Percentiles rank a stretch among this genome's conserved stretches.
These are phyloP conservation scores for Durotheca rogersii DNA, from an alignment of 495 filamentous ascomycete genomes.

Conservation along the genomic window DNA sequence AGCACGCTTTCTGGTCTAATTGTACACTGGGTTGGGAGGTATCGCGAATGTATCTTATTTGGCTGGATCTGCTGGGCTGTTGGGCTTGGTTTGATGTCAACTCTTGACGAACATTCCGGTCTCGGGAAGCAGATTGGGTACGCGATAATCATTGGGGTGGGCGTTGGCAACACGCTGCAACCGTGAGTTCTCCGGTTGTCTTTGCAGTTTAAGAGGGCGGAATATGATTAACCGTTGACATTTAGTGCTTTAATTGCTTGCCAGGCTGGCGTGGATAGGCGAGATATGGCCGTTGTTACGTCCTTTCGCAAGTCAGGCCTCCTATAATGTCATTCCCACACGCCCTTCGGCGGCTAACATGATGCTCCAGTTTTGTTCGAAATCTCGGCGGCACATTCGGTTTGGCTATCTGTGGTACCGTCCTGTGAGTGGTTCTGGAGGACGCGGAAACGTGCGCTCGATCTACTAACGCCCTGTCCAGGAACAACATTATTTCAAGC, in stretches of 20 bases:
- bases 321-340: neutral
- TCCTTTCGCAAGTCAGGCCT: conserved; percentile 52
- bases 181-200: conserved; percentile 41
- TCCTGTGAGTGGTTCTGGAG: conserved; percentile 46
- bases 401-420: conserved; percentile 53
- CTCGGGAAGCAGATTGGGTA: conserved; percentile 58
- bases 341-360: neutral
- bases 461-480: too few species aligned
- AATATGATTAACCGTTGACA: conserved; percentile 2
- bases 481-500: conserved; percentile 48
- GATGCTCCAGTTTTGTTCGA: conserved; percentile 47
- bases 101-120: conserved; percentile 49
- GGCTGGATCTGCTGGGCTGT: conserved; percentile 56
- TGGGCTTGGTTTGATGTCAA: conserved; percentile 55
- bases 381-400: conserved; percentile 57
- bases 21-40: conserved; percentile 55
- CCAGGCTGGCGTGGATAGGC: conserved; percentile 53
- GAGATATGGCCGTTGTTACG: conserved; percentile 58
- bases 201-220: too few species aligned
- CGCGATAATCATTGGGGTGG: conserved; percentile 51
- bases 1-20: conserved; percentile 55
- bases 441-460: too few species aligned
- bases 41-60: conserved; percentile 53
- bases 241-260: conserved; percentile 49
- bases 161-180: conserved; percentile 56